phyloP scores from a whole-genome alignment of 1,139 yeast species.

The Yamadazyma jaroonii region DNA sequence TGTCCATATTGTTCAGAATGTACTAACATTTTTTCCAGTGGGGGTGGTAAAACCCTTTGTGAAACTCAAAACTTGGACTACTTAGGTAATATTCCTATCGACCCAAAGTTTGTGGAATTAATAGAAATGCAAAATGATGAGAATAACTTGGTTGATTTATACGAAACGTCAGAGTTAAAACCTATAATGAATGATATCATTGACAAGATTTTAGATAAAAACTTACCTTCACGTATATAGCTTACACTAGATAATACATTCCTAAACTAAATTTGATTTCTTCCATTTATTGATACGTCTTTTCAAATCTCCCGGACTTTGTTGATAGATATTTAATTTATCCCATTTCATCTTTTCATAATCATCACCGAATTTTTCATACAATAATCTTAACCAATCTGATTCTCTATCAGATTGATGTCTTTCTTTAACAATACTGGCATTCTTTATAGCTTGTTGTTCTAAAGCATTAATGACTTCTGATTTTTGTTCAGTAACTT shows the following conservation, averaged over 20 bases:
- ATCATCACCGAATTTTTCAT: conserved; percentile 83
- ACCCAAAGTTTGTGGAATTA: conserved; percentile 84
- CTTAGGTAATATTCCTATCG: conserved; percentile 88
- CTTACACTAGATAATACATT: conserved; percentile 5
- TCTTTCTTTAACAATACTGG: conserved; percentile 48
- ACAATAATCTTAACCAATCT: conserved; percentile 65
- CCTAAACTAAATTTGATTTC: conserved; percentile 17
- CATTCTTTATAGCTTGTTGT: conserved; percentile 54
- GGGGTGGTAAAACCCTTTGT: conserved; percentile 85
- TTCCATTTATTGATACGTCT: conserved; percentile 69
- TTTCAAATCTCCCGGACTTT: conserved; percentile 78
- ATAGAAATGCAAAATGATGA: conserved; percentile 46
- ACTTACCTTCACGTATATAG: conserved; percentile 31
- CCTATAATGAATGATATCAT: conserved; percentile 55
- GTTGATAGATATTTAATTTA: conserved; percentile 77
- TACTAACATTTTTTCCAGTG: conserved; percentile 86
- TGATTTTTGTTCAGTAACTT: conserved; percentile 21
- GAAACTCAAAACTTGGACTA: conserved; percentile 58
- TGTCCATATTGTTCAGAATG: conserved; percentile 85
- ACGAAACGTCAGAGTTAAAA: conserved; percentile 34
- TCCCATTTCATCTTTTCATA: conserved; percentile 92
- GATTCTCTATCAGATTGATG: conserved; percentile 68
- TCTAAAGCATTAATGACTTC: conserved; percentile 69
- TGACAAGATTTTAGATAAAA: conserved; percentile 37
- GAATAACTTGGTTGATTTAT: conserved; percentile 32